phyloP scores from a whole-genome alignment of 106 monocot genomes.

The Hemerocallis citrina region DNA sequence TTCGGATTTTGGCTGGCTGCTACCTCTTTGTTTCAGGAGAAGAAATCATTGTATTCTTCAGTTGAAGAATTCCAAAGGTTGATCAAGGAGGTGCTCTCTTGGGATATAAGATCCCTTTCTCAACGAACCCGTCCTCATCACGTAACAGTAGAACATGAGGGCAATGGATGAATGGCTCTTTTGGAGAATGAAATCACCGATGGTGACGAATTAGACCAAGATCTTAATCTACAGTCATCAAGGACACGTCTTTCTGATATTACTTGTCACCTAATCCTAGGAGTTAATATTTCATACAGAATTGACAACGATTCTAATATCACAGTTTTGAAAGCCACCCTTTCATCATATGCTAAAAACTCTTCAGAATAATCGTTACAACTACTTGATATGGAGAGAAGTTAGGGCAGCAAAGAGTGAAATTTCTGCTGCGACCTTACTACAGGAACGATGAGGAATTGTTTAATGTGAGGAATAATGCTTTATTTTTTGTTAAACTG shows the following conservation, averaged over 20 bases:
- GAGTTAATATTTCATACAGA: constrained; percentile 62
- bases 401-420: constrained; percentile 5
- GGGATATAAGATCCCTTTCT: constrained; percentile 85
- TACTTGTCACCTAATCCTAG: constrained; percentile 60
- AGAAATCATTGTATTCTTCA: constrained; percentile 63
- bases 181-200: background rate
- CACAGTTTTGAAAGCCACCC: constrained; percentile 43
- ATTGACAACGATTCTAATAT: constrained; percentile 49
- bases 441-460: too few species aligned
- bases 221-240: background rate
- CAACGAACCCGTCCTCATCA: constrained; percentile 55
- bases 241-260: constrained; percentile 7
- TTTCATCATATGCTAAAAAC: constrained; percentile 7
- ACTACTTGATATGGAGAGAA: constrained; percentile 17
- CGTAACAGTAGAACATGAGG: background rate
- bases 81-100: constrained; percentile 74
- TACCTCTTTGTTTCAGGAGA: constrained; percentile 45
- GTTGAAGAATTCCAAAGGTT: constrained; percentile 48
- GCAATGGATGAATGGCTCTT: background rate
- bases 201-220: constrained; percentile 1
- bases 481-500: too few species aligned
- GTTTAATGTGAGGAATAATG: too few species aligned
- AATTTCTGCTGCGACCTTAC: too few species aligned
- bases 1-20: too few species aligned
- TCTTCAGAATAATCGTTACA: background rate